These are phyloP conservation scores for Cyberlindnera americana DNA, from an alignment of 805 yeast species.

Conservation along the genomic window DNA sequence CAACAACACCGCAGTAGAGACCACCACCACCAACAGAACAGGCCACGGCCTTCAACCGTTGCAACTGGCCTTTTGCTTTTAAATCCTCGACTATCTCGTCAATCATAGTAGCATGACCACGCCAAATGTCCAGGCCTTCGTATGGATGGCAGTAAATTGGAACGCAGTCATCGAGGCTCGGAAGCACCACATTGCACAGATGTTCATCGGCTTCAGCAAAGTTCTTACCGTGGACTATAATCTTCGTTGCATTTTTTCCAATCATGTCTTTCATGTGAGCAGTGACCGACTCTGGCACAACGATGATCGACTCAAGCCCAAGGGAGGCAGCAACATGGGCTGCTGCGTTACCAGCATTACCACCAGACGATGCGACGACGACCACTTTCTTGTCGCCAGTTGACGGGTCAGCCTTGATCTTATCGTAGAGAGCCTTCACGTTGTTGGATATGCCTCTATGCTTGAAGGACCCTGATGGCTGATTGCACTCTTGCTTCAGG, in stretches of 20 bases:
- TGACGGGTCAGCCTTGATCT: constrained; percentile 23
- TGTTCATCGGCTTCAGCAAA: constrained; percentile 49
- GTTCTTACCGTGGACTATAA: constrained; percentile 41
- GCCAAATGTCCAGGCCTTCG: constrained; percentile 48
- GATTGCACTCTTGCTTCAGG: constrained; percentile 48
- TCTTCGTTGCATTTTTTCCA: constrained; percentile 45
- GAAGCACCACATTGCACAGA: constrained; percentile 32
- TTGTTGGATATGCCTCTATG: constrained; percentile 51
- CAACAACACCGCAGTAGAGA: constrained; percentile 46
- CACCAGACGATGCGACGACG: constrained; percentile 53
- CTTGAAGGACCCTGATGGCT: constrained; percentile 57
- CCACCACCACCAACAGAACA: constrained; percentile 66
- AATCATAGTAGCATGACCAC: constrained; percentile 47
- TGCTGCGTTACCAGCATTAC: constrained; percentile 54
- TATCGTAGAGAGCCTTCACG: constrained; percentile 32
- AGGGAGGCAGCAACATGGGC: constrained; percentile 41
- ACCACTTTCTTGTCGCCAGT: constrained; percentile 30
- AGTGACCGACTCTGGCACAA: constrained; percentile 51
- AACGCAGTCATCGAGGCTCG: constrained; percentile 19
- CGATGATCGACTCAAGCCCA: constrained; percentile 47
- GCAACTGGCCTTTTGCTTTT: constrained; percentile 22
- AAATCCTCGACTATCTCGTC: constrained; percentile 39
- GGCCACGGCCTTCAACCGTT: constrained; percentile 40
- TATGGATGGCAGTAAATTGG: constrained; percentile 55
- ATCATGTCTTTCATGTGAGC: constrained; percentile 43